phyloP scores from a whole-genome alignment of 352 stramenopile genomes.

The Blastocystis hominis region DNA sequence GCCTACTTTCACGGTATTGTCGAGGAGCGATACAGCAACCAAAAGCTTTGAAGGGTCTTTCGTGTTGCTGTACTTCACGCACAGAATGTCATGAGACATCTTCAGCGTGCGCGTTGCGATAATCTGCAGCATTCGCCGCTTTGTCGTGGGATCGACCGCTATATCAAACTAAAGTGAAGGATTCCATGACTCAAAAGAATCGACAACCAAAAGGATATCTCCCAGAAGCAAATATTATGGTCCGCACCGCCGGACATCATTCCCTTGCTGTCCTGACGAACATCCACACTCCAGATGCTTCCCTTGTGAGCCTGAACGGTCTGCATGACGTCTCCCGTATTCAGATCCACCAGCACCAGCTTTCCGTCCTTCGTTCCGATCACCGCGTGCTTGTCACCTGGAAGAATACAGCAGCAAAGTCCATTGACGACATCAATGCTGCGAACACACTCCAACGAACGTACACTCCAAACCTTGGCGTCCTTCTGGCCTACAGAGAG shows the following conservation, averaged over 20 bases:
- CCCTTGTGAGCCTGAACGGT: conserved; percentile 77
- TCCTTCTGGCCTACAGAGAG: conserved; percentile 73
- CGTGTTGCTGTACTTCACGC: conserved; percentile 82
- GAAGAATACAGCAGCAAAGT: conserved; percentile 84
- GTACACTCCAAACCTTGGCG: conserved; percentile 83
- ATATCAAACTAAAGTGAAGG: conserved; percentile 29
- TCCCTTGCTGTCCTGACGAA: conserved; percentile 77
- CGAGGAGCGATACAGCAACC: conserved; percentile 78
- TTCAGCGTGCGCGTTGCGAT: conserved; percentile 88
- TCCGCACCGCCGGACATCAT: conserved; percentile 89
- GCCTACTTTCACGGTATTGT: conserved; percentile 91
- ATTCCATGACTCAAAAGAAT: background rate
- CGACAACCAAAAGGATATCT: conserved; percentile 66
- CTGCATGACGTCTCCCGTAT: conserved; percentile 81
- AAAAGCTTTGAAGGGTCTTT: conserved; percentile 69
- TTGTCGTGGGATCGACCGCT: conserved; percentile 61
- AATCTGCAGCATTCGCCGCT: conserved; percentile 73
- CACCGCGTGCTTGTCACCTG: conserved; percentile 85
- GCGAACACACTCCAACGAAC: conserved; percentile 77
- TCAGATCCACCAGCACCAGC: conserved; percentile 72
- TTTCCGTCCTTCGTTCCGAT: conserved; percentile 86
- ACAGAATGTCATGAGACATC: conserved; percentile 94
- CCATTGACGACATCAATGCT: conserved; percentile 76
- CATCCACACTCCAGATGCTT: conserved; percentile 89
- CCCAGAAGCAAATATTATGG: conserved; percentile 96